A percentile compares a stretch with the other conserved stretches of the same genome.
These are phyloP conservation scores for Moricandia moricandioides DNA, from an alignment of 345 rosid species.

Conservation along the genomic window DNA sequence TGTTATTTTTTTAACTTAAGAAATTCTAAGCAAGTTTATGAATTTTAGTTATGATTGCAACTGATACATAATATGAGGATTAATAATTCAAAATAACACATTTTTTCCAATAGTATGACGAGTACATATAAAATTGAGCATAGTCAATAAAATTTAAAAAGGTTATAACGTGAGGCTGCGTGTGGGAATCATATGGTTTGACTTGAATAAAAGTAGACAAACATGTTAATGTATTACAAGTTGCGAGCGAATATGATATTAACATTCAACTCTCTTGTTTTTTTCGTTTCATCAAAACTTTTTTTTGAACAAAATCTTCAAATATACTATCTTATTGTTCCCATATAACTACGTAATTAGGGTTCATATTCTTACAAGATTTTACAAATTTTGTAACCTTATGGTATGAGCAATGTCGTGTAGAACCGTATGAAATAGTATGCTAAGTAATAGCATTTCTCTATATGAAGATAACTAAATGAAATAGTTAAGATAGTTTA, in stretches of 20 bases:
- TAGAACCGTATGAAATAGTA: too few relatives aligned
- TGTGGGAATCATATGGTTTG: constrained; percentile 6
- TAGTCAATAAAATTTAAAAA: constrained; percentile 9
- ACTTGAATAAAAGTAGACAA: constrained; percentile 18
- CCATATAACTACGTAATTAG: neutral
- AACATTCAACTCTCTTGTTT: constrained; percentile 2
- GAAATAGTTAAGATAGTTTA: too few relatives aligned
- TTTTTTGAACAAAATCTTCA: neutral
- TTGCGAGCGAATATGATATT: neutral
- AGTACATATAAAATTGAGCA: neutral
- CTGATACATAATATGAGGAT: neutral
- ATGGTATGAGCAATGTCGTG: too few relatives aligned
- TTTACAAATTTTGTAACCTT: neutral
- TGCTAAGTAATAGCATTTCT: too few relatives aligned
- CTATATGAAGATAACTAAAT: too few relatives aligned
- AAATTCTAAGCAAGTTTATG: neutral
- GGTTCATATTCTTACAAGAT: neutral
- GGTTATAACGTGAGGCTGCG: constrained; percentile 21
- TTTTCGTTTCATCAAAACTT: neutral
- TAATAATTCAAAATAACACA: neutral
- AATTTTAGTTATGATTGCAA: neutral
- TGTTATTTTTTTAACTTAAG: neutral
- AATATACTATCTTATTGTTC: neutral
- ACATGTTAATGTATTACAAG: constrained; percentile 2
- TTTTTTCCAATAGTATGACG: constrained; percentile 6